phyloP scores from a whole-genome alignment of 2,329 filamentous ascomycete species.

The Colletotrichum sp. region DNA sequence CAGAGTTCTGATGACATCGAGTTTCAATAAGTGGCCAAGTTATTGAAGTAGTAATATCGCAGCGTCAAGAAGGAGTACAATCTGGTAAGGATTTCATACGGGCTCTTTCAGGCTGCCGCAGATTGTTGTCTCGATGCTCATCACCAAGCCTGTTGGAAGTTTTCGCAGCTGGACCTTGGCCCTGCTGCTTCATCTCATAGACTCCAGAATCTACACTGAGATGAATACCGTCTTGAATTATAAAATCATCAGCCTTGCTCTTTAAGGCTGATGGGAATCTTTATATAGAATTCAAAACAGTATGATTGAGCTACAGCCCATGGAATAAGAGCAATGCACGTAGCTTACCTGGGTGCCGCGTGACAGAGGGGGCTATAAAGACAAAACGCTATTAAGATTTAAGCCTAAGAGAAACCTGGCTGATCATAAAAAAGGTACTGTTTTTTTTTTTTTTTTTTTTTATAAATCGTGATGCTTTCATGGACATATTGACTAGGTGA shows the following conservation, averaged over 20 bases:
- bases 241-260: not conserved
- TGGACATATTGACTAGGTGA: rapidly evolving
- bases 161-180: rapidly evolving
- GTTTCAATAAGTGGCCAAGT: not conserved
- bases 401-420: not conserved
- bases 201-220: not conserved
- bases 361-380: not conserved
- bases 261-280: not conserved
- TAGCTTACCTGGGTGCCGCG: not conserved
- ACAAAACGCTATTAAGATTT: rapidly evolving
- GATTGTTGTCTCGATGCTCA: rapidly evolving
- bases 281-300: not conserved
- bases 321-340: not conserved
- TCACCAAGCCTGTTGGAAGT: not conserved
- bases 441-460: not conserved
- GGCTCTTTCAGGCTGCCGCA: not conserved
- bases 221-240: rapidly evolving
- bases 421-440: not conserved
- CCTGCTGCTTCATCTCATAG: not conserved
- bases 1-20: not conserved
- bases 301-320: not conserved
- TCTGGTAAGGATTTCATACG: not conserved
- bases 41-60: not conserved
- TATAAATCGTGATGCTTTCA: not conserved
- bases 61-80: not conserved